These are phyloP conservation scores for Dipteronia sinensis DNA, from an alignment of 345 rosid species.

Conservation along the genomic window DNA sequence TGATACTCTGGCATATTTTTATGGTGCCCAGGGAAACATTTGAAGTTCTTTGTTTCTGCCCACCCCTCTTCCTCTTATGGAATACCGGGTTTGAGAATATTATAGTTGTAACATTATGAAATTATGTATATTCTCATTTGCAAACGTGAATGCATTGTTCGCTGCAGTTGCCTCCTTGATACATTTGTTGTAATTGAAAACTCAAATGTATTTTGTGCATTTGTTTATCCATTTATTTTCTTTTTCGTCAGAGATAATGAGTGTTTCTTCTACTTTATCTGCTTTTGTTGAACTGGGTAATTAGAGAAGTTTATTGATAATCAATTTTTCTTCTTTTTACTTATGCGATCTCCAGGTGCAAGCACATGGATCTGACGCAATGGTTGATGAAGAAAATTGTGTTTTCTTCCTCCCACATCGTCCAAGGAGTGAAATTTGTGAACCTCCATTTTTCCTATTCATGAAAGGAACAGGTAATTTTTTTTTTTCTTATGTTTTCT, in stretches of 20 bases:
- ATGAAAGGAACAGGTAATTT: constrained; percentile 97
- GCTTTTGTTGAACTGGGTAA: neutral
- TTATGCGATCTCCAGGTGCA: constrained; percentile 62
- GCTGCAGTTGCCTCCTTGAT: neutral
- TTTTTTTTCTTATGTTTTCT: neutral
- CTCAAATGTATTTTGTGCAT: neutral
- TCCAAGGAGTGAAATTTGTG: constrained; percentile 80
- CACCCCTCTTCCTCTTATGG: neutral
- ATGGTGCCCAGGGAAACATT: neutral
- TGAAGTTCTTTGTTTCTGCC: neutral
- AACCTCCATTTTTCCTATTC: constrained; percentile 84
- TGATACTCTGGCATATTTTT: neutral
- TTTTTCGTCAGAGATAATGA: no score
- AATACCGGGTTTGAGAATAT: neutral
- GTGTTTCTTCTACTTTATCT: no score
- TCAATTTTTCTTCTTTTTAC: neutral
- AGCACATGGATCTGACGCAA: constrained; percentile 97
- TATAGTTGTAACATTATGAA: neutral
- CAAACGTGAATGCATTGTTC: neutral
- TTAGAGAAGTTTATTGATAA: neutral
- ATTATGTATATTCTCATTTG: neutral
- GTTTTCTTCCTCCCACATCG: constrained; percentile 96
- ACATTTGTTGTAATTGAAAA: neutral
- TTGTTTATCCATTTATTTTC: neutral
- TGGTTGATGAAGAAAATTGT: constrained; percentile 93